Conservation (phyloP, 306 rosid species). For the Lupinus albus region DNA sequence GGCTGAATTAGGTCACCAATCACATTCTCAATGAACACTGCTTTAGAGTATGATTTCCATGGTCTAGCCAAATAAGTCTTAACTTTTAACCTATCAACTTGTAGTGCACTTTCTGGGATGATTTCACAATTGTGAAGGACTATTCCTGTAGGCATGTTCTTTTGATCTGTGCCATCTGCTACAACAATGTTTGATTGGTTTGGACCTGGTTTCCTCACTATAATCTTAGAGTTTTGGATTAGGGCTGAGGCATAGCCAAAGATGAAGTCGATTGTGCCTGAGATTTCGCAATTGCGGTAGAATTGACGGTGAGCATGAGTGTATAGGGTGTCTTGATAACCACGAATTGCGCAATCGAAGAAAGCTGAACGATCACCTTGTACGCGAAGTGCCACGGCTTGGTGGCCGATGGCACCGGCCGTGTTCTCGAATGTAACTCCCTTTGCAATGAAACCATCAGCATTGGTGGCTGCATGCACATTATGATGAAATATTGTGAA, state of each 20-base stretch:
- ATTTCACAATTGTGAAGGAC: slow-evolving; percentile 66
- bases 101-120: slow-evolving; percentile 46
- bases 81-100: slow-evolving; percentile 39
- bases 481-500: no score
- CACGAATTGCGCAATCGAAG: slow-evolving; percentile 53
- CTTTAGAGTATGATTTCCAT: slow-evolving; percentile 56
- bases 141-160: slow-evolving; percentile 30
- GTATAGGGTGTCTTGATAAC: slow-evolving; percentile 61
- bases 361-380: slow-evolving; percentile 52
- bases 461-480: slow-evolving; percentile 45
- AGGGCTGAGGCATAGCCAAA: slow-evolving; percentile 50
- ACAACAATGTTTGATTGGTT: slow-evolving; percentile 57
- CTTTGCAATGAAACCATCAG: slow-evolving; percentile 49
- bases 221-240: slow-evolving; percentile 60
- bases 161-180: slow-evolving; percentile 45
- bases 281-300: slow-evolving; percentile 64
- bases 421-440: slow-evolving; percentile 58
- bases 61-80: slow-evolving; percentile 61
- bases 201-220: slow-evolving; percentile 50
- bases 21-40: slow-evolving; percentile 54
- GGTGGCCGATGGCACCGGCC: slow-evolving; percentile 60
- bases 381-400: slow-evolving; percentile 66
- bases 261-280: slow-evolving; percentile 71
- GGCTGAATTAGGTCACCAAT: slow-evolving; percentile 45
- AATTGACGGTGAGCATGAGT: slow-evolving; percentile 55